Conservation (phyloP, 768 basidiomycete species). For the Phaeotremella skinneri region DNA sequence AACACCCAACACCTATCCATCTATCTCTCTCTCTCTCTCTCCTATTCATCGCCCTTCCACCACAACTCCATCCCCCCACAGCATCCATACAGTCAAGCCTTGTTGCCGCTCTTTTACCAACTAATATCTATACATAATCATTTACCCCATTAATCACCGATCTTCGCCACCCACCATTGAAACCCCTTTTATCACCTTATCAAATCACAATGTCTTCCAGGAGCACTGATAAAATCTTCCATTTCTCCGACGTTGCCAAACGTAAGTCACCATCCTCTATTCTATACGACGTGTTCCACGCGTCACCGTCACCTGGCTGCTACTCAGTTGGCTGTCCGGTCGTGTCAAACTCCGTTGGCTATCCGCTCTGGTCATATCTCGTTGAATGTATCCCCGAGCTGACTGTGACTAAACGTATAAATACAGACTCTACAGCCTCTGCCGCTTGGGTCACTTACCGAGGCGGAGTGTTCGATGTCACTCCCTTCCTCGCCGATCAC, state of each 20-base stretch:
- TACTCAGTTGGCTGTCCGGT: neutral
- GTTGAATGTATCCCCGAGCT: neutral
- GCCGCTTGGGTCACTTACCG: slow-evolving; percentile 81
- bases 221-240: slow-evolving; percentile 24
- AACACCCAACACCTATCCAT: too few relatives aligned
- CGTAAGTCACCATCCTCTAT: slow-evolving; percentile 20
- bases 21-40: too few relatives aligned
- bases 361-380: slow-evolving; percentile 2
- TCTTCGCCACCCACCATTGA: too few relatives aligned
- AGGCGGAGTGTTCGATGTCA: slow-evolving; percentile 87
- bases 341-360: neutral
- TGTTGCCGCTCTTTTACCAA: too few relatives aligned
- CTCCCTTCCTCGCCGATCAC: slow-evolving; percentile 77
- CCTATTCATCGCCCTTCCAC: too few relatives aligned
- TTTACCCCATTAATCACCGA: too few relatives aligned
- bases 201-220: neutral
- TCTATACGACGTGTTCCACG: too few relatives aligned
- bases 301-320: neutral
- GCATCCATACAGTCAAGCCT: too few relatives aligned
- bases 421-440: slow-evolving; percentile 56
- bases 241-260: slow-evolving; percentile 38
- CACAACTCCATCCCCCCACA: too few relatives aligned
- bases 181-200: too few relatives aligned
- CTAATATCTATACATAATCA: too few relatives aligned
- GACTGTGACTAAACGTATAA: neutral